Evolutionary conservation across 2,329 filamentous ascomycete genomes (phyloP), one percentile per base, ranked within the genome.

Genomic region (Didymella pinodella): DNA sequence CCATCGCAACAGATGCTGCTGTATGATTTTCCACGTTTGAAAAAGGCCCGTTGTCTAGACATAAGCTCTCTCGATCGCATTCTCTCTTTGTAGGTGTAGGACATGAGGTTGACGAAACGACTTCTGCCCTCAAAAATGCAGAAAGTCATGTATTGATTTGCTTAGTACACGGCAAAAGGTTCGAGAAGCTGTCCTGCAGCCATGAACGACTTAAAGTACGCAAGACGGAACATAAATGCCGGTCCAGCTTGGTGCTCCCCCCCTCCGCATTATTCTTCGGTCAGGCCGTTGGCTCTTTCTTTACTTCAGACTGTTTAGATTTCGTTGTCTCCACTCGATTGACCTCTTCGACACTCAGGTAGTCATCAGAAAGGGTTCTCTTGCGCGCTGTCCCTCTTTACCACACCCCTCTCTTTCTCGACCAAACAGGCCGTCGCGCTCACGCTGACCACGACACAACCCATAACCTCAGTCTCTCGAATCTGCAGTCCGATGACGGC

Each of bases 351-450:
- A 26, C 3, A 7, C 6, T 16, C 7, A 11, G 7, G 7, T 10
- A 16, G 32, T 54, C 26, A 58, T 40, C 32, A 31, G 26, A 67
- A 63, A n/a, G 64, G 57, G 48, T 63, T 61, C 12, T 69, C 64
- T 36, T 70, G 64, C 28, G 67, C 59, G 45, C 67, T 70, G 29
- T 70, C 67, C 22, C 67, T 64, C 44, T 70, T 70, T 18, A 54
- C 6, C 12, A 16, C 31, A 0, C 45, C 57, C 12, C 45, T 60
- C 36, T 68, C 67, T 45, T 68, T 70, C 58, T 72, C 69, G 14
- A 74, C 68, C 48, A 72, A 72, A 45, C 68, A 70, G 6, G 73
- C 73, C 3, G 74, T 76, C 5, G 73, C 74, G 34, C 71, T 71
- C 3, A 66, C 66, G 50, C 65, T 73, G n/a, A 76, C 68, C 29